Base-by-base conservation (phyloP, 1,139 yeast species). In the Chernovozyma sophiae-reginae region DNA sequence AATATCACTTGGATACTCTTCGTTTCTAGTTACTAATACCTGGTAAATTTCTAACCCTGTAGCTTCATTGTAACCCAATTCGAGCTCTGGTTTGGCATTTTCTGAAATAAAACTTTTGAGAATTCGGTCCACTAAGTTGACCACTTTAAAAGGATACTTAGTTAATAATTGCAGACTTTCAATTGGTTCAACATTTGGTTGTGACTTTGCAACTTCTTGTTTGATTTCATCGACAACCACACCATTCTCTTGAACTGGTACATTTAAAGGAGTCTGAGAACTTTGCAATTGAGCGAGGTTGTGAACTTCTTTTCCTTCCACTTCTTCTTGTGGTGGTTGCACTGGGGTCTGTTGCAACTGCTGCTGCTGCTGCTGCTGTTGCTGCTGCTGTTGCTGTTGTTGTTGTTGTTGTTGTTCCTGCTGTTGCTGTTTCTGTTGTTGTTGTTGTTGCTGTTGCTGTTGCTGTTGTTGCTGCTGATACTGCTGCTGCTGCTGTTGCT, bases 1-100 rank as follows among this genome's bases (percentile, higher is more conserved):
- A 27, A 56, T 40, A 8, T 54, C 59, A 11, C 47, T 50, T 7
- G 51, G 46, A 30, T 48, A 52, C 35, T 44, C 38, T 23, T 51
- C 52, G 36, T 43, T 33, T 10, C 48, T 45, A 10, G 48, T 37
- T 15, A 46, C 34, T 31, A 65, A 45, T 39, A 53, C 52, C 34
- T 61, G 60, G 43, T 51, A 62, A 12, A 64, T 56, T 26, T 53
- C 38, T 28, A 45, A 50, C 13, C 60, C 68, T 6, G 65, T 60
- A 16, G 41, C 39, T 27, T 44, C 41, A 43, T 60, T 58, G 42
- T 47, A 60, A n/a, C 45, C 58, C 37, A 47, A 39, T 32, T 46
- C 37, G 8, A 39, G 35, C 4, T 41, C 32, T 37, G 42, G 13
- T 35, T 35, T 15, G 11, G 15, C 23, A 22, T 44, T 48, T 32